Percentiles rank a stretch among this genome's conserved stretches.
Conservation (phyloP, 1,284 basidiomycete genomes). For the Ustilago esculenta region DNA sequence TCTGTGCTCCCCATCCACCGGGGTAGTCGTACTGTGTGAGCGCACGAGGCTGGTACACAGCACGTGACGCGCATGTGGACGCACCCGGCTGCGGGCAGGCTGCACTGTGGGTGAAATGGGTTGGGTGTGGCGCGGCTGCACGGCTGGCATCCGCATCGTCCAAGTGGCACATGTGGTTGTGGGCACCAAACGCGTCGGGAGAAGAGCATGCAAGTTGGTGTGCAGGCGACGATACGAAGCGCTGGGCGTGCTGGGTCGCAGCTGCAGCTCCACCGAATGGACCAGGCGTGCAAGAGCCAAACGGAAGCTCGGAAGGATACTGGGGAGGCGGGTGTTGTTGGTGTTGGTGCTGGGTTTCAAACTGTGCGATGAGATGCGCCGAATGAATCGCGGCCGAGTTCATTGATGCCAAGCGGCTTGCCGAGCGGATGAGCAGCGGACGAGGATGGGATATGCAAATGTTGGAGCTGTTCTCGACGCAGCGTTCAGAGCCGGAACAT, state of each 20-base stretch:
- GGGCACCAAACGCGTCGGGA: constrained; percentile 4
- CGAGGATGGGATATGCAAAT: not conserved
- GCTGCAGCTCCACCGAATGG: constrained; percentile 36
- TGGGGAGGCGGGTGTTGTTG: not conserved
- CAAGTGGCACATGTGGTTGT: constrained; percentile 26
- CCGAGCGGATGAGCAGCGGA: not conserved
- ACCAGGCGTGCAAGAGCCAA: constrained; percentile 23
- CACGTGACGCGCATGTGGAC: not conserved
- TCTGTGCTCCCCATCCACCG: constrained; percentile 48
- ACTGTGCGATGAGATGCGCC: constrained; percentile 44
- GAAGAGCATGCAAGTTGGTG: not conserved
- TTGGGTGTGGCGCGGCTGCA: constrained; percentile 3
- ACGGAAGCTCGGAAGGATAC: constrained; percentile 41
- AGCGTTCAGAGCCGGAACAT: no score
- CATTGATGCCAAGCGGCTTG: constrained; percentile 7
- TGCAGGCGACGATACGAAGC: not conserved
- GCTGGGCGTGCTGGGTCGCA: not conserved
- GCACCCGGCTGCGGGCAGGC: constrained; percentile 1
- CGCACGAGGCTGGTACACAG: constrained; percentile 16
- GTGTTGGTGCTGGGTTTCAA: constrained; percentile 28
- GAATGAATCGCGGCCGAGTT: constrained; percentile 40
- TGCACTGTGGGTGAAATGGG: constrained; percentile 1
- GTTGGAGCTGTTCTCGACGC: no score
- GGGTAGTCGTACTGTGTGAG: constrained; percentile 48
- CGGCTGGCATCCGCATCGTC: constrained; percentile 19